phyloP scores from a whole-genome alignment of 2,329 filamentous ascomycete genomes.

The Monilinia fructicola region DNA sequence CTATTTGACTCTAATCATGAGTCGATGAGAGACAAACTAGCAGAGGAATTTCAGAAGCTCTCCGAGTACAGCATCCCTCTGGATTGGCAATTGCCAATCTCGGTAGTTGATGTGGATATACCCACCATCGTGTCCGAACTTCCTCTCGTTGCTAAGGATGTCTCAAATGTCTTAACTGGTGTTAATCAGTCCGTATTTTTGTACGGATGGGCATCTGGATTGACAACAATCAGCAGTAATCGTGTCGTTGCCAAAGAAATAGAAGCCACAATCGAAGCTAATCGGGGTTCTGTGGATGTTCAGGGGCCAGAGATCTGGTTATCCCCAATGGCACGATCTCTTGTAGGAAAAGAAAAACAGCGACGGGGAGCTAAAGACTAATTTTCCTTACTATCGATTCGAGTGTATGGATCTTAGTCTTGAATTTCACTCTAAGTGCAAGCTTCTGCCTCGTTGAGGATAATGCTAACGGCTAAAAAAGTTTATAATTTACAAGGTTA shows the following conservation, averaged over 20 bases:
- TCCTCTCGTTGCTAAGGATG: slow-evolving; percentile 46
- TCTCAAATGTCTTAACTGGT: slow-evolving; percentile 50
- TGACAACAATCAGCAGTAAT: slow-evolving; percentile 67
- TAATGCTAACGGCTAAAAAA: background rate
- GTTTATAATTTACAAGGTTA: background rate
- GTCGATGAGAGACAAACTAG: slow-evolving; percentile 29
- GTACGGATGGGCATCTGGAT: slow-evolving; percentile 59
- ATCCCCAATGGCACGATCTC: slow-evolving; percentile 61
- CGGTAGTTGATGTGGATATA: slow-evolving; percentile 49
- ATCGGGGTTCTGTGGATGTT: slow-evolving; percentile 47
- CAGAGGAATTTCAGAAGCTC: slow-evolving; percentile 45
- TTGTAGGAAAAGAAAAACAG: slow-evolving; percentile 64
- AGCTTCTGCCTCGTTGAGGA: too few relatives aligned
- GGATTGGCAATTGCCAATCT: slow-evolving; percentile 59
- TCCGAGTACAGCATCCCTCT: slow-evolving; percentile 55
- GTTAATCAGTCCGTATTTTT: slow-evolving; percentile 69
- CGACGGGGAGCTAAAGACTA: slow-evolving; percentile 18
- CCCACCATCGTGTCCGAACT: slow-evolving; percentile 43
- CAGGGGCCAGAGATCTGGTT: slow-evolving; percentile 64
- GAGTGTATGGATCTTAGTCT: background rate
- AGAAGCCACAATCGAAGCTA: slow-evolving; percentile 55
- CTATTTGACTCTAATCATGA: slow-evolving; percentile 47
- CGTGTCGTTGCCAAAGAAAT: slow-evolving; percentile 62
- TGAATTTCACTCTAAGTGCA: background rate
- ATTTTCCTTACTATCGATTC: background rate